Evolutionary conservation across 371 early-diverging fungal genomes (phyloP).

Genomic region (Smittium culicis): DNA sequence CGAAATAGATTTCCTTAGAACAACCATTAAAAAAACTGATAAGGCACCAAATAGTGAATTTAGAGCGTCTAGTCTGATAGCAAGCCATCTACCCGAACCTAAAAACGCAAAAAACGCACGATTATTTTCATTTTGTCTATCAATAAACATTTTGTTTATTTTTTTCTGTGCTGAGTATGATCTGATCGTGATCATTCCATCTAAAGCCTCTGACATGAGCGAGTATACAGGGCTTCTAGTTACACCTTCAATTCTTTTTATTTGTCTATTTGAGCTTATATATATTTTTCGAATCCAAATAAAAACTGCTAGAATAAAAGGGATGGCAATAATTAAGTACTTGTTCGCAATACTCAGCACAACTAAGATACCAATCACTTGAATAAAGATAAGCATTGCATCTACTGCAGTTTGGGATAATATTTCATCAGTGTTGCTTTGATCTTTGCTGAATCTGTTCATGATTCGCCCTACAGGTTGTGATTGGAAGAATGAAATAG

Average conservation of each 20-base stretch:
- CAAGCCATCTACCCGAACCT: conserved; percentile 33
- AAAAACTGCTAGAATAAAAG: conserved; percentile 25
- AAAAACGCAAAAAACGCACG: conserved; percentile 35
- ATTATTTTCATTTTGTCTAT: conserved; percentile 28
- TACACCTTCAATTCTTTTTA: conserved; percentile 51
- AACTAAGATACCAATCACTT: conserved; percentile 7
- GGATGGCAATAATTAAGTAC: conserved; percentile 31
- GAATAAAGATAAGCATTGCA: background rate
- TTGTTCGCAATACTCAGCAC: conserved; percentile 30
- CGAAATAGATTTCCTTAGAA: conserved; percentile 13
- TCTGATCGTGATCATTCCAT: conserved; percentile 36
- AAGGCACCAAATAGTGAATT: conserved; percentile 32
- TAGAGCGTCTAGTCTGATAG: conserved; percentile 34
- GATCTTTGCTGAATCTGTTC: conserved; percentile 40
- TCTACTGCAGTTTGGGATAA: conserved; percentile 29
- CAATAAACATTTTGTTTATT: conserved; percentile 23
- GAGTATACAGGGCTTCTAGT: conserved; percentile 44
- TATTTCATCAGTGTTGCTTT: conserved; percentile 40
- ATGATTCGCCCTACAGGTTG: conserved; percentile 27
- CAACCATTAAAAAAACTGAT: conserved; percentile 28
- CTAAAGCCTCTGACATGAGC: conserved; percentile 39
- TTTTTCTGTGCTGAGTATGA: conserved; percentile 22
- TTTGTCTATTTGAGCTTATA: conserved; percentile 39
- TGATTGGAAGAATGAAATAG: conserved; percentile 27
- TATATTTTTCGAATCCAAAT: conserved; percentile 31